Base-by-base conservation (phyloP, 2,329 filamentous ascomycete species). In the Aspergillus arachidicola region DNA sequence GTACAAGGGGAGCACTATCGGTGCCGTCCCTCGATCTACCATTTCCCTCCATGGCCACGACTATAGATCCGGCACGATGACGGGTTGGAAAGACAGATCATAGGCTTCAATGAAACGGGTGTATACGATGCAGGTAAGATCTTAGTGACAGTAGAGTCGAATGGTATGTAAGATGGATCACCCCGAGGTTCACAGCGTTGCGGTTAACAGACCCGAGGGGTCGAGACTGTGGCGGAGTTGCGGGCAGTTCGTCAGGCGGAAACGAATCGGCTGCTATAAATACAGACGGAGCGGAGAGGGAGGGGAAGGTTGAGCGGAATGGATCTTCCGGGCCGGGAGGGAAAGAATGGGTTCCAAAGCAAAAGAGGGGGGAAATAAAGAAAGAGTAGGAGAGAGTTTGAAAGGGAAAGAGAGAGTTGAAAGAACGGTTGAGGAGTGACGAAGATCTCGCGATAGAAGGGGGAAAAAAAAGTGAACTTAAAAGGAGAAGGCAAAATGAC, bases 1-100 rank as follows among this genome's bases (percentile, higher is more conserved):
- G 65, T 75, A 78, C 76, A 71, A 78, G 76, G 43, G 77, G 72
- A 60, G 73, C 73, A 66, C 74, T 73, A 62, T 79, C 77, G 45
- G 72, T 72, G 64, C 72, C 69, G 58, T 78, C 74, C 64, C 69
- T 74, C 58, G 71, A 68, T 67, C 69, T 72, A 61, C 67, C 70
- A 63, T 68, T 73, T 68, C 70, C 72, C 66, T 78, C 75, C 78
- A 79, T 79, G 65, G 64, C 72, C 71, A 72, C 69, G 61, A 70
- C 66, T 59, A 64, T 62, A 63, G 54, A 69, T 68, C 66, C 65
- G 65, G 69, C 72, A 68, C 69, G 65, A 65, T 66, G 41, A 63
- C 61, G 59, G 64, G 56, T 55, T 45, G 58, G 57, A 55, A 60
- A 62, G 58, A 72, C 69, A 21, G 65, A 69, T 71, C 76, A 78